Evolutionary conservation across 495 filamentous ascomycete species (phyloP), one percentile per base, ranked within the genome.

Genomic region (Daldinia decipiens): DNA sequence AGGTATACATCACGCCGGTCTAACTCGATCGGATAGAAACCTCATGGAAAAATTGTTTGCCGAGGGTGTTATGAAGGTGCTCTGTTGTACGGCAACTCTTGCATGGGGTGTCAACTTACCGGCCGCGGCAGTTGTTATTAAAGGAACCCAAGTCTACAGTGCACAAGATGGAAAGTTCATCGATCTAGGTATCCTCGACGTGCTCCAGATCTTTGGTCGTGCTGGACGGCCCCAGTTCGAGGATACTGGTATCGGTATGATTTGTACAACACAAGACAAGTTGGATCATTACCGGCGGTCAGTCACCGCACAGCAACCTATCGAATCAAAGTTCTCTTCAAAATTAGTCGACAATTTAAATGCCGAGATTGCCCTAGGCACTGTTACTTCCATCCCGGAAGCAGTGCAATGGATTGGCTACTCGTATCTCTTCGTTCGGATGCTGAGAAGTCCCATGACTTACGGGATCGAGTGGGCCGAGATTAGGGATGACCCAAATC

Each of bases 41-140:
- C 83, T 97, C 29, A 92, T 97, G 83, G 95, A 99, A 78, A 88
- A 90, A 13, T 83, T 98, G 66, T 99, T 98, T 75, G 88, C 85
- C 0, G 88, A 95, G 72, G 95, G 95, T 3, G 87, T 96, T 11
- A 87, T 98, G 74, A 97, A 95, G 77, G 93, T 99, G 0, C 89
- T 99, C 7, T 98, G 95, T 83, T 98, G 96, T 89, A 99, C 95
- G 13, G 95, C 95, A 11, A 99, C 95, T 0, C 84, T 99, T 47
- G 95, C 95, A 9, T 99, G 95, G 95, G 95, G 95, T 88, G 95
- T 99, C 71, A 99, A 99, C 82, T 87, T 99, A 78, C 95, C 95
- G 1, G 95, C 95, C 8, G 95, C 96, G 12, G 97, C 95, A 3
- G 95, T 99, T 26, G 87, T 99, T 59, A 99, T 99, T 83, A 98